Evolutionary conservation across 2,329 filamentous ascomycete genomes (phyloP).

Genomic region (Nigrospora sphaerica): DNA sequence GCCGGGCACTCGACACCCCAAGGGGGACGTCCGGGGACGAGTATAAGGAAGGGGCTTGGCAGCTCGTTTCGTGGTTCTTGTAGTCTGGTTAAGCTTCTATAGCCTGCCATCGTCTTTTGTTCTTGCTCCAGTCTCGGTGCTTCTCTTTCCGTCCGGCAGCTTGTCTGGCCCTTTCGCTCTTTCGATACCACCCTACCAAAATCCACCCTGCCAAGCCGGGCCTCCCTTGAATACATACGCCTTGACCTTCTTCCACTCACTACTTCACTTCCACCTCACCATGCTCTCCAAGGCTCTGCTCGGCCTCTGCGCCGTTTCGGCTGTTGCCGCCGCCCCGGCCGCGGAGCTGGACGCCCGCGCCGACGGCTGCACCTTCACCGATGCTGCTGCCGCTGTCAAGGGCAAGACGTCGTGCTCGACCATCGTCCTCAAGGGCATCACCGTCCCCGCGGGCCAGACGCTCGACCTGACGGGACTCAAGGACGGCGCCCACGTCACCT

Average conservation of each 20-base stretch:
- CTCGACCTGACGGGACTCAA: slow-evolving; percentile 49
- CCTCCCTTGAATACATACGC: too few relatives aligned
- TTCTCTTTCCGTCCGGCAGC: too few relatives aligned
- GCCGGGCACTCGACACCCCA: too few relatives aligned
- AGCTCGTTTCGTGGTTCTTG: too few relatives aligned
- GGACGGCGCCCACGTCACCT: slow-evolving; percentile 35
- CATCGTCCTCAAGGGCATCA: slow-evolving; percentile 45
- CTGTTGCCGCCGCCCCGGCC: not conserved
- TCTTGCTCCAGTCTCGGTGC: too few relatives aligned
- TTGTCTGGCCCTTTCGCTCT: too few relatives aligned
- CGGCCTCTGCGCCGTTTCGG: slow-evolving; percentile 1
- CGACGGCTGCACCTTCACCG: slow-evolving; percentile 46
- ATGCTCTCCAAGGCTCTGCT: not conserved
- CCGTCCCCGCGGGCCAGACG: slow-evolving; percentile 50
- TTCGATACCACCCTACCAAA: too few relatives aligned
- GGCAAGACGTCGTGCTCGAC: slow-evolving; percentile 44
- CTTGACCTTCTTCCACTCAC: not conserved
- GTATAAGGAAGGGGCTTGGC: too few relatives aligned
- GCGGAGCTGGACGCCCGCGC: not conserved
- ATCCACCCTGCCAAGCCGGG: too few relatives aligned
- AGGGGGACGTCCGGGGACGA: too few relatives aligned
- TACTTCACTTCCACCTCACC: not conserved
- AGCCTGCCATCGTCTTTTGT: too few relatives aligned
- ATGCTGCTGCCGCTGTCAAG: slow-evolving; percentile 37
- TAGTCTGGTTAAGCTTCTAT: too few relatives aligned